Conservation (phyloP, 331 rosid species). For the Arachis monticola region DNA sequence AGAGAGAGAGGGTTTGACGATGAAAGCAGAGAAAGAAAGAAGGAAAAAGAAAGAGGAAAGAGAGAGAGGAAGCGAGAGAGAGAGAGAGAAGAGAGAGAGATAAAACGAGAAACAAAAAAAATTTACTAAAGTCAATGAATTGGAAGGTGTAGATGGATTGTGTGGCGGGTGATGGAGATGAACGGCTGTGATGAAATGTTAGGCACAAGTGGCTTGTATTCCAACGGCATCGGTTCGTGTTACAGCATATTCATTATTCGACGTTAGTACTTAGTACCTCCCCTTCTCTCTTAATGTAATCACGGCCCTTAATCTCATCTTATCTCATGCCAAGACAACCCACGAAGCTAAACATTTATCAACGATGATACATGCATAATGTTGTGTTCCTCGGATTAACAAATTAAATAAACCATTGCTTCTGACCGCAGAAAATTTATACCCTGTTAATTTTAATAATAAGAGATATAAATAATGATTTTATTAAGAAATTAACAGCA, state of each 20-base stretch:
- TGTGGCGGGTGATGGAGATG: neutral
- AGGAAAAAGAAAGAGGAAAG: neutral
- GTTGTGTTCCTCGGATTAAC: no score
- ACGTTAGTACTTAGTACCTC: neutral
- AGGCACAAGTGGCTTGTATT: neutral
- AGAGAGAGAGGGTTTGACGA: slow-evolving; percentile 17
- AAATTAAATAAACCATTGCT: no score
- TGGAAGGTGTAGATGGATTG: no score
- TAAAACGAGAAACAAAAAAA: neutral
- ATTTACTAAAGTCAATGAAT: neutral
- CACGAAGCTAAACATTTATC: neutral
- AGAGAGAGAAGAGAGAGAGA: neutral
- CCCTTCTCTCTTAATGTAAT: neutral
- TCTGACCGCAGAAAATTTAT: no score
- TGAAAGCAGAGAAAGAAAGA: neutral
- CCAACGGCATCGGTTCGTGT: slow-evolving; percentile 6
- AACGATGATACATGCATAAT: no score
- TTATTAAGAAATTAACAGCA: no score
- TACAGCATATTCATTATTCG: neutral
- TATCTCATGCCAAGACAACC: neutral
- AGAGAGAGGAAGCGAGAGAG: neutral
- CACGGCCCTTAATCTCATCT: neutral
- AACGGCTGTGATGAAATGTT: slow-evolving; percentile 35
- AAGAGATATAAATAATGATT: no score
- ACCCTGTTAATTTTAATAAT: no score